Percentiles rank a stretch among this genome's conserved stretches.
These are phyloP conservation scores for Corrigiola litoralis DNA, from an alignment of 179 eudicot species.

Conservation along the genomic window DNA sequence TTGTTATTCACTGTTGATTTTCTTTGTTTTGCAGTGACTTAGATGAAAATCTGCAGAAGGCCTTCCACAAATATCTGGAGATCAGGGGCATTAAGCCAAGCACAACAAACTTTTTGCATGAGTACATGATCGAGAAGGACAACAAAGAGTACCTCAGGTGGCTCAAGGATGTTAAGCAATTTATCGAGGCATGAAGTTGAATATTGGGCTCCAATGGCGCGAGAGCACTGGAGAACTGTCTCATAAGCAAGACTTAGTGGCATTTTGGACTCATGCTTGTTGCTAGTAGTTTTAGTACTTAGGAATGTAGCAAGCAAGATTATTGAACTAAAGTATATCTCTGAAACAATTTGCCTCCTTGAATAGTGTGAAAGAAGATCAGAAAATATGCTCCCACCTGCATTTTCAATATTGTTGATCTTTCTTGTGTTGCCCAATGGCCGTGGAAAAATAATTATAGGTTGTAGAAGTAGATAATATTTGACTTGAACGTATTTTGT, in stretches of 20 bases:
- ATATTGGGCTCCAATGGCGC: not conserved
- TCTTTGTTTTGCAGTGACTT: constrained; percentile 48
- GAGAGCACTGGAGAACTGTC: not conserved
- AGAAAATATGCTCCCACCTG: too few relatives aligned
- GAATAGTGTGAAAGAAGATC: not conserved
- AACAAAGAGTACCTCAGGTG: constrained; percentile 62
- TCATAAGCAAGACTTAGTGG: not conserved
- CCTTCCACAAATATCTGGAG: constrained; percentile 83
- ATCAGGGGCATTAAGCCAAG: constrained; percentile 79
- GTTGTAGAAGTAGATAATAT: too few relatives aligned
- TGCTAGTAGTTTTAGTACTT: not conserved
- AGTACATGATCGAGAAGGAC: constrained; percentile 81
- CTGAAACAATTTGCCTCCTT: not conserved
- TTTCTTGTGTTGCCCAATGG: too few relatives aligned
- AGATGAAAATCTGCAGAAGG: constrained; percentile 95
- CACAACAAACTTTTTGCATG: constrained; percentile 71
- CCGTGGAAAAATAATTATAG: too few relatives aligned
- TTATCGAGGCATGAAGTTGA: constrained; percentile 47
- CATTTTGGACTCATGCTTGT: not conserved
- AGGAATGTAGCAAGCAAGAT: not conserved
- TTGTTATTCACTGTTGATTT: too few relatives aligned
- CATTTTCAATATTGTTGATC: too few relatives aligned
- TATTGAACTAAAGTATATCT: not conserved
- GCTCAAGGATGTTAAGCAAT: constrained; percentile 73
- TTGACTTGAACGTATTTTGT: too few relatives aligned